A percentile compares a stretch with the other conserved stretches of the same genome.
Evolutionary conservation across 2,329 filamentous ascomycete genomes (phyloP).

Genomic region (Claviceps sorghi): DNA sequence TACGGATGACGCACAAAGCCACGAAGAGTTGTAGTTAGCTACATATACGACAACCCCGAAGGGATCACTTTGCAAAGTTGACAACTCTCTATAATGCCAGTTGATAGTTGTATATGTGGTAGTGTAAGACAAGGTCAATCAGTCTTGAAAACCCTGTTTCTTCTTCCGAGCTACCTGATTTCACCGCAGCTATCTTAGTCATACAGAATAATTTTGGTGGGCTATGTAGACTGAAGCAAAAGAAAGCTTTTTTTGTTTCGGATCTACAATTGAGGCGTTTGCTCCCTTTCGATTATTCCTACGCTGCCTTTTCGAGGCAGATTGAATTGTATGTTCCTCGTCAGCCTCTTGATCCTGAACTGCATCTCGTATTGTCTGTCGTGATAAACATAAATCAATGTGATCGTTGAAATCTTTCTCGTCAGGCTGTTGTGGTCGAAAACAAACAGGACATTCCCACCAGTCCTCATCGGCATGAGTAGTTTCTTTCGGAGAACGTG

Average conservation of each 20-base stretch:
- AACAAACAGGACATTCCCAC: slow-evolving; percentile 85
- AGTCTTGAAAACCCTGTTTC: background rate
- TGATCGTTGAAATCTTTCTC: slow-evolving; percentile 77
- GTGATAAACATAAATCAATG: slow-evolving; percentile 80
- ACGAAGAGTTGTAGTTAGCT: slow-evolving; percentile 42
- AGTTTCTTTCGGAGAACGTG: slow-evolving; percentile 25
- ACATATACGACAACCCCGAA: background rate
- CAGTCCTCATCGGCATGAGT: slow-evolving; percentile 28
- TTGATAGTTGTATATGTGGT: background rate
- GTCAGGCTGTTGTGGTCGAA: slow-evolving; percentile 56
- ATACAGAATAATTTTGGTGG: background rate
- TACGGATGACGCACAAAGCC: slow-evolving; percentile 40
- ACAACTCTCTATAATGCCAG: background rate
- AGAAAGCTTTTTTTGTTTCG: slow-evolving; percentile 36
- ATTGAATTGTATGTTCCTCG: slow-evolving; percentile 16
- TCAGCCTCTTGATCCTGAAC: slow-evolving; percentile 40
- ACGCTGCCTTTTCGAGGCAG: slow-evolving; percentile 24
- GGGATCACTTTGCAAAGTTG: background rate
- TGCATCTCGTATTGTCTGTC: slow-evolving; percentile 70
- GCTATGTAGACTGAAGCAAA: slow-evolving; percentile 25
- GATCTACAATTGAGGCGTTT: slow-evolving; percentile 22
- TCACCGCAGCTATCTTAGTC: background rate
- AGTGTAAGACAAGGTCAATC: background rate
- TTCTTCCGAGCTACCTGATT: too few species aligned
- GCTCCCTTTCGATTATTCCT: slow-evolving; percentile 24